Percentiles rank a stretch among this genome's conserved stretches.
Evolutionary conservation across 1,284 basidiomycete genomes (phyloP).

Genomic region (Moniliophthora roreri): DNA sequence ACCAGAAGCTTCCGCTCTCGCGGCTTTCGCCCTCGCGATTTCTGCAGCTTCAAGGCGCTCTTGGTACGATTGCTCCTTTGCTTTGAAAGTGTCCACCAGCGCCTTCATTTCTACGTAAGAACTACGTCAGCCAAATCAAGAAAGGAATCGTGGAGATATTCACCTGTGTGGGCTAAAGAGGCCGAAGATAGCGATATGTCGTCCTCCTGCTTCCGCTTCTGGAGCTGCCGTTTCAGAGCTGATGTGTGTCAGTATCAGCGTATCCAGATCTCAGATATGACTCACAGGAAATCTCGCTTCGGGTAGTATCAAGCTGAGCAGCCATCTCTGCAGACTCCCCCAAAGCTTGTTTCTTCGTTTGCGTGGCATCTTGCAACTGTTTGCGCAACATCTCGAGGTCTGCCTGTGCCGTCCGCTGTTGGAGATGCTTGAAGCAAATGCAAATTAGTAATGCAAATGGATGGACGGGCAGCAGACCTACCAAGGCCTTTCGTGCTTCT

Average conservation of each 20-base stretch:
- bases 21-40: conserved; percentile 63
- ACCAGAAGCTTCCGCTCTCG: conserved; percentile 67
- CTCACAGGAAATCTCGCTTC: conserved; percentile 61
- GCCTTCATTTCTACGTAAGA: conserved; percentile 53
- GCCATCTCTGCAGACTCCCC: conserved; percentile 55
- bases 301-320: conserved; percentile 57
- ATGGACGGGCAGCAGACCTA: conserved; percentile 27
- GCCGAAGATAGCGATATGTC: conserved; percentile 62
- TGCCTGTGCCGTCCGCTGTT: conserved; percentile 62
- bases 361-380: conserved; percentile 58
- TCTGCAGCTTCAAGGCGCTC: conserved; percentile 71
- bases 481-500: conserved; percentile 72
- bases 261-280: not conserved
- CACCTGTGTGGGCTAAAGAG: conserved; percentile 60
- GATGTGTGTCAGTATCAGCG: conserved; percentile 3
- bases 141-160: conserved; percentile 13
- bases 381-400: conserved; percentile 65
- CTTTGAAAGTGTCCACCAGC: conserved; percentile 63
- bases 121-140: not conserved
- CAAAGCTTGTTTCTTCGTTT: conserved; percentile 58
- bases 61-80: conserved; percentile 60
- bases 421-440: conserved; percentile 47
- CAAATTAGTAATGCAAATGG: conserved; percentile 5
- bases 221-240: conserved; percentile 63
- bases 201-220: conserved; percentile 64